Conservation (phyloP, 164 flowering plant species). For the Piper betle region DNA sequence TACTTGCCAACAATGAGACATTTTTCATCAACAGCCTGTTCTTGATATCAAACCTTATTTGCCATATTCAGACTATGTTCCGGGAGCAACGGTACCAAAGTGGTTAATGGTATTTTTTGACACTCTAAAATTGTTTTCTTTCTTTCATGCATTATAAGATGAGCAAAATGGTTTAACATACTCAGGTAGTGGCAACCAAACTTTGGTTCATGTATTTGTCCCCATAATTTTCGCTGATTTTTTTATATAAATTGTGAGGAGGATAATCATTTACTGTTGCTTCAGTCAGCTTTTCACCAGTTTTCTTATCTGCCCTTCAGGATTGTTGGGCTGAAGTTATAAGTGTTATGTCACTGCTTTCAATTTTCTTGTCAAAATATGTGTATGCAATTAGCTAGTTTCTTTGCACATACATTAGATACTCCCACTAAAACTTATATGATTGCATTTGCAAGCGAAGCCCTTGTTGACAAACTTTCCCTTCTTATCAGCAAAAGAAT, state of each 20-base stretch:
- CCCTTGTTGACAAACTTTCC: neutral
- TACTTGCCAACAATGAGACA: no score
- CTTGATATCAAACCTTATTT: slow-evolving; percentile 92
- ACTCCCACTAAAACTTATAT: neutral
- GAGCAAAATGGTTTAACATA: slow-evolving; percentile 7
- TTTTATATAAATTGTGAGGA: slow-evolving; percentile 19
- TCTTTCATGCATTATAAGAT: neutral
- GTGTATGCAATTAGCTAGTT: neutral
- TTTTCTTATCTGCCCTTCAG: slow-evolving; percentile 40
- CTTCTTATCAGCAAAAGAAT: slow-evolving; percentile 42
- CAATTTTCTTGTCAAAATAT: neutral
- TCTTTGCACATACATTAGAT: neutral
- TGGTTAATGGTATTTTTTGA: slow-evolving; percentile 60
- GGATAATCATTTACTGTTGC: slow-evolving; percentile 45
- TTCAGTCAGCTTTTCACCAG: slow-evolving; percentile 57
- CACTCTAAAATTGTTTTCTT: slow-evolving; percentile 5
- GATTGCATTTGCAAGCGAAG: neutral
- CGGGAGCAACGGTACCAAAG: slow-evolving; percentile 58
- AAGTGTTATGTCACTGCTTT: slow-evolving; percentile 15
- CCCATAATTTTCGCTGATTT: neutral
- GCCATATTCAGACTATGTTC: slow-evolving; percentile 72
- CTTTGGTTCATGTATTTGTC: slow-evolving; percentile 16
- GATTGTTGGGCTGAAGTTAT: slow-evolving; percentile 54
- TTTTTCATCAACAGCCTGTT: slow-evolving; percentile 55
- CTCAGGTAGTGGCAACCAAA: slow-evolving; percentile 90